Conservation (phyloP, 139 green algal genomes). For the Raphidocelis subcapitata region DNA sequence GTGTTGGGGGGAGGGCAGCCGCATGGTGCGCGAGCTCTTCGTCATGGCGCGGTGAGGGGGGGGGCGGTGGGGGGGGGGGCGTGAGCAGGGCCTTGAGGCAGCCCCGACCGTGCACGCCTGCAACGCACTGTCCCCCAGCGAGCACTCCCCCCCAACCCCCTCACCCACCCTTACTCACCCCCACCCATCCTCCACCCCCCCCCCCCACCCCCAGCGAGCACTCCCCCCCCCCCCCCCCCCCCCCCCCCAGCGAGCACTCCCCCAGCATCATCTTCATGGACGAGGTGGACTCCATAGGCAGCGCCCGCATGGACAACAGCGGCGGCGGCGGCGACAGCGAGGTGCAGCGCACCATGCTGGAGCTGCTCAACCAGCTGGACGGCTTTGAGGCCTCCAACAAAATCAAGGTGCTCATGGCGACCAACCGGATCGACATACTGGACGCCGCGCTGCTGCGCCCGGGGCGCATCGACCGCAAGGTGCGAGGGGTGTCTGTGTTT, state of each 20-base stretch:
- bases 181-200: too few species aligned
- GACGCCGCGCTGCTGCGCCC: constrained; percentile 96
- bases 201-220: too few species aligned
- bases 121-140: too few species aligned
- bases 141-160: too few species aligned
- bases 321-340: constrained; percentile 92
- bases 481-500: too few species aligned
- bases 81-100: constrained; percentile 86
- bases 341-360: constrained; percentile 99
- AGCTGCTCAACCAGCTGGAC: constrained; percentile 99
- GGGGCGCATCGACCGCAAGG: constrained; percentile 98
- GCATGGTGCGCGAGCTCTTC: constrained; percentile 99
- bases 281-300: constrained; percentile 98
- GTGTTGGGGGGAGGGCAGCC: constrained; percentile 7
- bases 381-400: constrained; percentile 99
- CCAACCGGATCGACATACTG: constrained; percentile 99
- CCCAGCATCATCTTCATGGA: constrained; percentile 98
- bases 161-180: too few species aligned
- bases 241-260: constrained; percentile 85
- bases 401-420: constrained; percentile 99
- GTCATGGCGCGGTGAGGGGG: constrained; percentile 90
- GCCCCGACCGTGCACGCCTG: too few species aligned
- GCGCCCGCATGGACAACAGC: constrained; percentile 81
- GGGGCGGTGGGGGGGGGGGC: background rate
- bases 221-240: too few species aligned